Percentiles rank a stretch among this genome's conserved stretches.
Evolutionary conservation across 768 basidiomycete species (phyloP).

Genomic region (Leucosporidium scottii): DNA sequence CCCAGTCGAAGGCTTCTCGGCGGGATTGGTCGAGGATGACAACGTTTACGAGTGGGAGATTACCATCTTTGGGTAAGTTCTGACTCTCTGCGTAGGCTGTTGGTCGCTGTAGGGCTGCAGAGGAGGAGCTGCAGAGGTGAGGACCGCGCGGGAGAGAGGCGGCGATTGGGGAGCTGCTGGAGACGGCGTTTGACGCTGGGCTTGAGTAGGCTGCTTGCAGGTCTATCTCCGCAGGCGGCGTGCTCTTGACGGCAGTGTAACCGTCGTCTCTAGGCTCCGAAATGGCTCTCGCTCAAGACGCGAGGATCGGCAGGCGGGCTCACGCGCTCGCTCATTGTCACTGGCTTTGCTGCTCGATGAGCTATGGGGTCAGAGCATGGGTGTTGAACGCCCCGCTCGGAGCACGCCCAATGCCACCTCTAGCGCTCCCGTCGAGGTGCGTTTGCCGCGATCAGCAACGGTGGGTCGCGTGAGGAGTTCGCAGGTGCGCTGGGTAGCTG

Average conservation of each 20-base stretch:
- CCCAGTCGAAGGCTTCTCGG: constrained; percentile 94
- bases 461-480: too few species aligned
- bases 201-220: background rate
- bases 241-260: too few species aligned
- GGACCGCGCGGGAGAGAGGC: background rate
- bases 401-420: too few species aligned
- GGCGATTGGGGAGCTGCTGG: too few species aligned
- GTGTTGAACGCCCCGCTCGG: too few species aligned
- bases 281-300: background rate
- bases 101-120: background rate
- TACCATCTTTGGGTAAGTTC: constrained; percentile 35
- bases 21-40: constrained; percentile 91
- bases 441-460: too few species aligned
- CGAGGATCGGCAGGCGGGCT: background rate
- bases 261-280: too few species aligned
- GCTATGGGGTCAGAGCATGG: background rate
- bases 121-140: background rate
- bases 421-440: too few species aligned
- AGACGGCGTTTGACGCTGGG: background rate
- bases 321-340: background rate
- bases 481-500: too few species aligned
- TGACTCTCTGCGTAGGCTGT: background rate
- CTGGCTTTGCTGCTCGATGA: background rate
- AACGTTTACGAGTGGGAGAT: constrained; percentile 87
- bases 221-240: too few species aligned